Evolutionary conservation across 2,329 filamentous ascomycete genomes (phyloP).

Genomic region (Aureobasidium sp.): DNA sequence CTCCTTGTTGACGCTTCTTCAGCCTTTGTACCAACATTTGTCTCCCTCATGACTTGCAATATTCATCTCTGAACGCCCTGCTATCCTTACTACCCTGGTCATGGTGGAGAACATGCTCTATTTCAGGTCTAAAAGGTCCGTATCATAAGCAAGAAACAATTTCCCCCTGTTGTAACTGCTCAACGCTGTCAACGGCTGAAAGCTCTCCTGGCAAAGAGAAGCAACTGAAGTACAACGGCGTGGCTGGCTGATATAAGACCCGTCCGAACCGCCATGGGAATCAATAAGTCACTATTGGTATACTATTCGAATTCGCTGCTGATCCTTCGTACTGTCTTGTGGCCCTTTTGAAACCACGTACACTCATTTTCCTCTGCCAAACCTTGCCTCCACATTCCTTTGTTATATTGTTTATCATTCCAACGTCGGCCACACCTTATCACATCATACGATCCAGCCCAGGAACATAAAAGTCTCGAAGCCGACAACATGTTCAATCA

Average conservation of each 20-base stretch:
- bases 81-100: background rate
- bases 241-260: slow-evolving; percentile 17
- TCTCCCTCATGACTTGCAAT: background rate
- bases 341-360: background rate
- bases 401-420: slow-evolving; percentile 7
- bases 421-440: slow-evolving; percentile 3
- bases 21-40: background rate
- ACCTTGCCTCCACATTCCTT: slow-evolving; percentile 8
- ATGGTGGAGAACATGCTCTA: slow-evolving; percentile 2
- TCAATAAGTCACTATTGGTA: slow-evolving; percentile 16
- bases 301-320: background rate
- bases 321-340: slow-evolving; percentile 6
- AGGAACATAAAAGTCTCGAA: background rate
- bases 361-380: background rate
- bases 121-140: background rate
- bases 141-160: slow-evolving; percentile 1
- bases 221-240: background rate
- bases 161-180: slow-evolving; percentile 16
- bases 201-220: slow-evolving; percentile 12
- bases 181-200: slow-evolving; percentile 7
- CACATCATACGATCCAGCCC: background rate
- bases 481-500: slow-evolving; percentile 8
- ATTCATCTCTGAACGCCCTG: background rate
- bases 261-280: background rate
- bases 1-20: background rate